Evolutionary conservation across 2,329 filamentous ascomycete species (phyloP).

Genomic region (Aureobasidium sp.): DNA sequence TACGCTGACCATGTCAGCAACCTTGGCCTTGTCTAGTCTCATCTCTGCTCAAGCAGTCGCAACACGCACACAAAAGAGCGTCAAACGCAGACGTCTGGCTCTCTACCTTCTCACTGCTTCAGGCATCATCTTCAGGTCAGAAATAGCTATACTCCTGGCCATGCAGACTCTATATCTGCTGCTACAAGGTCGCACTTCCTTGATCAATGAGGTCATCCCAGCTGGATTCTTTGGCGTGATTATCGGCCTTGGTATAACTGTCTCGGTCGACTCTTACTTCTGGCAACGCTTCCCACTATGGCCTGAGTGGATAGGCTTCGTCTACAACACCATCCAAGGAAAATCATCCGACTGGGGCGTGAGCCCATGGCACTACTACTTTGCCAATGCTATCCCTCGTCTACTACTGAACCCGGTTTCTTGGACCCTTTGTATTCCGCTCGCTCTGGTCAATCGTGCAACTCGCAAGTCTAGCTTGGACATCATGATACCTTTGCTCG

Average conservation of each 20-base stretch:
- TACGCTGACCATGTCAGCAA: conserved; percentile 44
- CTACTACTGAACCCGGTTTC: conserved; percentile 74
- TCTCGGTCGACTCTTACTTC: conserved; percentile 83
- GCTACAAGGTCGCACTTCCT: conserved; percentile 44
- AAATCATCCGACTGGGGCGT: conserved; percentile 83
- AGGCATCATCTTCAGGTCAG: conserved; percentile 80
- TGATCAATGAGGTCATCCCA: conserved; percentile 53
- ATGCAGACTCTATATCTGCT: conserved; percentile 61
- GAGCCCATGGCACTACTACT: conserved; percentile 81
- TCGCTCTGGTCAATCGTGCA: conserved; percentile 44
- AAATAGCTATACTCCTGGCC: conserved; percentile 73
- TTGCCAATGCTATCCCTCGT: conserved; percentile 70
- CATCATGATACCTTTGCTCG: conserved; percentile 57
- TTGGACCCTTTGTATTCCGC: conserved; percentile 45
- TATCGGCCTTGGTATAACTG: conserved; percentile 61
- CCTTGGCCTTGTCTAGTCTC: conserved; percentile 51
- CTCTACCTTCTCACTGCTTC: conserved; percentile 72
- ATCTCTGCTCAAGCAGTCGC: conserved; percentile 40
- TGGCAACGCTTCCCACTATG: conserved; percentile 74
- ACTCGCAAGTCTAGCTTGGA: conserved; percentile 40
- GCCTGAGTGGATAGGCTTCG: conserved; percentile 85
- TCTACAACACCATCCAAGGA: conserved; percentile 82
- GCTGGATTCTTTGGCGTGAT: conserved; percentile 59
- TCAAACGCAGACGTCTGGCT: conserved; percentile 53
- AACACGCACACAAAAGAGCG: conserved; percentile 28